Conservation (phyloP, 345 rosid species). For the Eutrema yunnanense region DNA sequence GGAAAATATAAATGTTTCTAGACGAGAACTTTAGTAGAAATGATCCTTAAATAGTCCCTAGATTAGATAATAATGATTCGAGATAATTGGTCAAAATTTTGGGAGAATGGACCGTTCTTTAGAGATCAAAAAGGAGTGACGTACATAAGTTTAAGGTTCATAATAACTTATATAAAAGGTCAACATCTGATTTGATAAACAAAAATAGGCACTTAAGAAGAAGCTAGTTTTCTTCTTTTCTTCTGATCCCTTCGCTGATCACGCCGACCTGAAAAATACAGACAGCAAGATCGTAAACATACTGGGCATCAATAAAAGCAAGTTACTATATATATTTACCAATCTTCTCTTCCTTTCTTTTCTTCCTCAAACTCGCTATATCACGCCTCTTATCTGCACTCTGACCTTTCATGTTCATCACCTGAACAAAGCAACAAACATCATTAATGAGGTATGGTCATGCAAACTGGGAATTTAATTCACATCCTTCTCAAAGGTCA, state of each 20-base stretch:
- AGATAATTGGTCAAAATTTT: neutral
- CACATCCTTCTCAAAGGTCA: neutral
- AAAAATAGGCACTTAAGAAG: constrained; percentile 10
- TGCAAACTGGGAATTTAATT: neutral
- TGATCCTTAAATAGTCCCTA: neutral
- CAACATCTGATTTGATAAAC: constrained; percentile 2
- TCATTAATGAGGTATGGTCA: neutral
- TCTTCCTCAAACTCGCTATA: constrained; percentile 44
- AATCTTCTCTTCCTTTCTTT: constrained; percentile 79
- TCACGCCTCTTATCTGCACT: constrained; percentile 49
- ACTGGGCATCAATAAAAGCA: neutral
- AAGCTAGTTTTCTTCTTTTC: constrained; percentile 34
- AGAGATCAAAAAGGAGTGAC: neutral
- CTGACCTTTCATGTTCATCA: constrained; percentile 50
- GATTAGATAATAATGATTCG: neutral
- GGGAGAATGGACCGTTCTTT: neutral
- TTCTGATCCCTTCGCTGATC: constrained; percentile 73
- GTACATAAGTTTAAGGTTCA: neutral
- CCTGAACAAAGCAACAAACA: constrained; percentile 32
- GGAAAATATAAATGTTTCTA: neutral
- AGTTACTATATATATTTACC: constrained; percentile 27
- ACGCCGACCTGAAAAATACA: constrained; percentile 49
- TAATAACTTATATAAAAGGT: neutral
- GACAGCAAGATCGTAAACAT: constrained; percentile 9
- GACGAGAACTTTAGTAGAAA: neutral